phyloP scores from a whole-genome alignment of 2,329 filamentous ascomycete genomes.

The Hyphodiscus sp. region DNA sequence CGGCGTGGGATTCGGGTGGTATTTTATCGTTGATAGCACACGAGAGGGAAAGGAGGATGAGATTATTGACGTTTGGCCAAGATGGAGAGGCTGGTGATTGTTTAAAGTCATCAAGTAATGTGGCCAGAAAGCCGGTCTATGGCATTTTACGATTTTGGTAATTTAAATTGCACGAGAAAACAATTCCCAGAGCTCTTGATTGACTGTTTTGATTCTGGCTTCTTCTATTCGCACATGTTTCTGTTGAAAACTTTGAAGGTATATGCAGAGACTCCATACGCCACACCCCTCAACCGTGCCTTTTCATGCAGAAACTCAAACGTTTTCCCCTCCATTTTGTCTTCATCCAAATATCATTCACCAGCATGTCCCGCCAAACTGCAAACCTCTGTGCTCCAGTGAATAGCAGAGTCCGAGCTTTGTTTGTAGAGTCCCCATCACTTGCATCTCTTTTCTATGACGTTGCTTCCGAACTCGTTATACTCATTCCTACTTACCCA shows the following conservation, averaged over 20 bases:
- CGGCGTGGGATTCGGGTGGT: slow-evolving; percentile 64
- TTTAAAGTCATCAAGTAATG: neutral
- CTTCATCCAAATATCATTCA: slow-evolving; percentile 2
- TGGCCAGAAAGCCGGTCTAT: neutral
- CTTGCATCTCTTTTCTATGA: slow-evolving; percentile 96
- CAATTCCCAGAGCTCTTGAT: neutral
- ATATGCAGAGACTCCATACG: slow-evolving; percentile 22
- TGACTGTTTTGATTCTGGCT: neutral
- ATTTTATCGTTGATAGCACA: slow-evolving; percentile 64
- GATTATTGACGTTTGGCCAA: slow-evolving; percentile 69
- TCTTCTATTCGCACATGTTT: neutral
- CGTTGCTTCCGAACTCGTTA: slow-evolving; percentile 83
- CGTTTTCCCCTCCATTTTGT: slow-evolving; percentile 6
- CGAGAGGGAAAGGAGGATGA: slow-evolving; percentile 46
- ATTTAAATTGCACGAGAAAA: neutral
- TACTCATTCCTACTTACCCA: slow-evolving; percentile 98
- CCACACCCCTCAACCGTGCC: slow-evolving; percentile 3
- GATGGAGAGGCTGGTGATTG: slow-evolving; percentile 64
- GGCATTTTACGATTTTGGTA: no score
- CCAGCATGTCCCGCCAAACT: no score
- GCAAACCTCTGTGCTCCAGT: neutral
- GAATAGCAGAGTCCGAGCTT: no score
- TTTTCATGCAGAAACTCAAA: neutral
- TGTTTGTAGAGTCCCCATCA: slow-evolving; percentile 34
- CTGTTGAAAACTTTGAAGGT: slow-evolving; percentile 2